phyloP scores from a whole-genome alignment of 768 basidiomycete genomes.

The Kwoniella sp. region DNA sequence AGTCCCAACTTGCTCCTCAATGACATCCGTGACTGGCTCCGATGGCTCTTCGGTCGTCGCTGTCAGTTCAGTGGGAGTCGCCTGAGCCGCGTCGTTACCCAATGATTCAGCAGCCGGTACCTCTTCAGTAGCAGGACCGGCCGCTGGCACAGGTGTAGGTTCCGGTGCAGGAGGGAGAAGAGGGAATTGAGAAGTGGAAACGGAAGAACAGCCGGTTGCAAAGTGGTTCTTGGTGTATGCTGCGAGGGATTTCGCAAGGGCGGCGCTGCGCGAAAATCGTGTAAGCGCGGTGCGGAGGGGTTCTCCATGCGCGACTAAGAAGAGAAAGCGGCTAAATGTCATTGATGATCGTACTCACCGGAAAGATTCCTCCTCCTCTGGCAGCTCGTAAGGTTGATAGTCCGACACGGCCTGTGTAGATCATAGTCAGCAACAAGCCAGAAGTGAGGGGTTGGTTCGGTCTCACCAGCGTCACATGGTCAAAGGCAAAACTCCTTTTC shows the following conservation, averaged over 20 bases:
- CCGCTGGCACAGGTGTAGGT: constrained; percentile 31
- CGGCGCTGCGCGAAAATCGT: too few species aligned
- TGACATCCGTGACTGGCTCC: constrained; percentile 32
- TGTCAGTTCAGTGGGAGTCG: neutral
- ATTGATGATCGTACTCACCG: too few species aligned
- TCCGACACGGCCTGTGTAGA: constrained; percentile 59
- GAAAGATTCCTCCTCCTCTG: constrained; percentile 70
- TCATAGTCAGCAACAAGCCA: neutral
- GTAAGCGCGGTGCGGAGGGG: too few species aligned
- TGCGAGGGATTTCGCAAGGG: constrained; percentile 69
- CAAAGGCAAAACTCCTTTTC: constrained; percentile 75
- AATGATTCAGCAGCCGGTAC: too few species aligned
- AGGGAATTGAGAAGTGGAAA: constrained; percentile 58
- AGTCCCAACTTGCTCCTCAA: constrained; percentile 34
- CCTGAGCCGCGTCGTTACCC: too few species aligned
- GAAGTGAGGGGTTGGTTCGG: neutral
- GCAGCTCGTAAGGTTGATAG: constrained; percentile 65
- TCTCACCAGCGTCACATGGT: constrained; percentile 76
- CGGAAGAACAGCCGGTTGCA: constrained; percentile 72
- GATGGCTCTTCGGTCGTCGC: neutral
- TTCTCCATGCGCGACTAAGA: too few species aligned
- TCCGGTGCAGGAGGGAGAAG: constrained; percentile 59
- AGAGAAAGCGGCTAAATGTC: too few species aligned
- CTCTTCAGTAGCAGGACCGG: neutral
- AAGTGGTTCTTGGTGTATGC: constrained; percentile 80